phyloP scores from a whole-genome alignment of 768 basidiomycete genomes.

The Rhizopogon sp. region DNA sequence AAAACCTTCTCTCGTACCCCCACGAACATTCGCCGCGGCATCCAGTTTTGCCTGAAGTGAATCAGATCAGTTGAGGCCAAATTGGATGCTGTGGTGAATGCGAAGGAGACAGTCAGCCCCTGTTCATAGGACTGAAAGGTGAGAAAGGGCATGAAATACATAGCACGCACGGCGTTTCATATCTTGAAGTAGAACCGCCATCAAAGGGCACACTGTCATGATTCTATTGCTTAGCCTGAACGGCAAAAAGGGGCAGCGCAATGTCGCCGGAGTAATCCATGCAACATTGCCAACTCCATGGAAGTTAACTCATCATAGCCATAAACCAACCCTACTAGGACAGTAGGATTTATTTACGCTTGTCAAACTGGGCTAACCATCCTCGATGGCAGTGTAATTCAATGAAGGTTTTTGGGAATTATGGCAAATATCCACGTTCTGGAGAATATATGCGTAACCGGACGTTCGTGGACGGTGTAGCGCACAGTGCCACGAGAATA shows the following conservation, averaged over 20 bases:
- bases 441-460: neutral
- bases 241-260: neutral
- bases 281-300: neutral
- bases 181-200: neutral
- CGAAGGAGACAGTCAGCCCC: neutral
- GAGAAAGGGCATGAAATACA: neutral
- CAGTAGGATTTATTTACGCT: neutral
- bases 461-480: neutral
- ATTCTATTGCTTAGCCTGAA: neutral
- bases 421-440: no score
- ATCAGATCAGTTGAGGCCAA: no score
- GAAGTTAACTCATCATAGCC: neutral
- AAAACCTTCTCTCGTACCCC: no score
- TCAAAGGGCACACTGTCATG: neutral
- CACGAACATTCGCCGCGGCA: no score
- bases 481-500: neutral
- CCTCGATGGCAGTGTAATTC: neutral
- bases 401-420: neutral
- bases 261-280: neutral
- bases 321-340: neutral
- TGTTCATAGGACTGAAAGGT: neutral
- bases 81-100: no score
- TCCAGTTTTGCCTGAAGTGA: no score
- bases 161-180: neutral
- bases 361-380: neutral